Evolutionary conservation across 75 land plant species (phyloP), one percentile per base, ranked within the genome.

Genomic region (Cunninghamia lanceolata): DNA sequence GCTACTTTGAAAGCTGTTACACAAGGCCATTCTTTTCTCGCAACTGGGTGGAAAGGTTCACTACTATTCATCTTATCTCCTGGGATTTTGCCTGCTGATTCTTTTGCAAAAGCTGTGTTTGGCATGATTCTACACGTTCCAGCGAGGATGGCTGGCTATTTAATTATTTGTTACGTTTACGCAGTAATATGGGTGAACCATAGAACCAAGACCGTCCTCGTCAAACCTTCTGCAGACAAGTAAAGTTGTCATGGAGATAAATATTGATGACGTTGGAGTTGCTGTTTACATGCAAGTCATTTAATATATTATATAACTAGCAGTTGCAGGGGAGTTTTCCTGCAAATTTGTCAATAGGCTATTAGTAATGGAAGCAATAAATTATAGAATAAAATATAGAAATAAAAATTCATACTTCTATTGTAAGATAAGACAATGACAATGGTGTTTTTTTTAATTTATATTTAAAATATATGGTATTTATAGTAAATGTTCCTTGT

Each of bases 21-120:
- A 56, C 35, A 21, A 28, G 85, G 43, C 28, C 2, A 68, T 25
- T 84, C 35, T 28, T 32, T 84, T 3, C 9, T 42, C 4, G 21
- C 40, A 36, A 84, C 21, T 45, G 38, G 35, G 13, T 50, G 50
- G 53, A 46, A n/a, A 10, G 84, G 32, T 50, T n/a, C 1, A 9
- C 14, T 82, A 3, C 1, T 82, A 11, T 28, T 35, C n/a, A 3
- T 21, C 15, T 50, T 45, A 16, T 39, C 43, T 4, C 0, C 79
- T 3, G 79, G 79, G 42, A 76, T 76, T 76, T 76, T 76, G 16
- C 79, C 79, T 38, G 42, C 79, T 76, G 79, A 76, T 36, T 36
- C 79, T 17, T 76, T 76, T 39, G 79, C 43, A 38, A 34, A 35
- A 17, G 79, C 79, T 39, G 17, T 76, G 78, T 0, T 76, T 76